Base-by-base conservation (phyloP, 805 yeast species). In the Candida piceae region DNA sequence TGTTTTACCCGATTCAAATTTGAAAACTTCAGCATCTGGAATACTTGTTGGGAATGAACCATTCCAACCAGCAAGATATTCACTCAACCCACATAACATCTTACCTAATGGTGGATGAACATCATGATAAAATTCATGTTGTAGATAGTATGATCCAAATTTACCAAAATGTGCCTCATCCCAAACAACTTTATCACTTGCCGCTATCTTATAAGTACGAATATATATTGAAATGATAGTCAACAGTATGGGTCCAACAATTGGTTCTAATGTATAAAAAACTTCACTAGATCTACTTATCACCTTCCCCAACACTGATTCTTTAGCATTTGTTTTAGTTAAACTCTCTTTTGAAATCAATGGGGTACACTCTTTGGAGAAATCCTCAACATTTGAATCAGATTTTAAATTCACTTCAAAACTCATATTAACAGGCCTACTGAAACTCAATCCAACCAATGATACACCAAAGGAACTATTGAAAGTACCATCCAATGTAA, bases 151-250 rank as follows among this genome's bases (percentile, higher is more conserved):
- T 4, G 90, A 80, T 31, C 94, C 94, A 57, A 84, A 84, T 57
- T 82, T 83, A 29, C 93, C 95, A 61, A 90, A 90, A 66, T 89
- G 96, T 28, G 96, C 97, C 59, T 88, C 97, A 64, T 84, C 95
- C 95, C 95, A 84, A 7, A 83, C 81, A 32, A 84, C 90, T 37
- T 67, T 69, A 34, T 72, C 58, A 40, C 78, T 70, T 22, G 63
- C 60, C 16, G 74, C 78, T 34, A 84, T 78, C 33, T 72, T 69
- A 50, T 78, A 71, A 43, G 80, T 67, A 50, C 93, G 70, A 7
- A 79, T 72, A 41, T 67, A 74, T 20, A 73, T 62, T 3, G 84
- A 68, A 5, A 72, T 16, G 0, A 51, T 45, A 0, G 79, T 72
- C 32, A 74, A 55, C 1, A 67, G 5, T 4, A 72, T 19, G 2